phyloP scores from a whole-genome alignment of 352 stramenopile species.

The Globisporangium cystogenes region DNA sequence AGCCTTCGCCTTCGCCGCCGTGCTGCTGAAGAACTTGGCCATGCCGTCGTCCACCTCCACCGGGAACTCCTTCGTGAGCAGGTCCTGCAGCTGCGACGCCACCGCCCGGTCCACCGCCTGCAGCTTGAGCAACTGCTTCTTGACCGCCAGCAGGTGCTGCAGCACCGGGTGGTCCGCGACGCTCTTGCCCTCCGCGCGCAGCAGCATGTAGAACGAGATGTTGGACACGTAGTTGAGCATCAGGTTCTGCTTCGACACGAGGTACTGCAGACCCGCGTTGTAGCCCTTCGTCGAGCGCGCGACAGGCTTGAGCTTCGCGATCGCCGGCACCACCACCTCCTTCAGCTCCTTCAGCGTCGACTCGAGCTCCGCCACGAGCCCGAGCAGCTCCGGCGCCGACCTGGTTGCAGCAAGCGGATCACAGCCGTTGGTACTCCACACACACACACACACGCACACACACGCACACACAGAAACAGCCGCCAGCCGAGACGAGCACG shows the following conservation, averaged over 20 bases:
- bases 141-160: constrained; percentile 64
- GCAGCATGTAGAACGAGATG: constrained; percentile 84
- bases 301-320: constrained; percentile 67
- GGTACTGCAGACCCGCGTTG: constrained; percentile 66
- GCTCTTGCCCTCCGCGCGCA: constrained; percentile 75
- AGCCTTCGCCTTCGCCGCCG: constrained; percentile 5
- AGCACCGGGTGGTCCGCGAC: constrained; percentile 76
- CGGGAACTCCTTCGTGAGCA: constrained; percentile 64
- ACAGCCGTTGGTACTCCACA: background rate
- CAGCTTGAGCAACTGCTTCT: constrained; percentile 72
- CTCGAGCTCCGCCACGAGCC: constrained; percentile 63
- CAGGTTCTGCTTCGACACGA: constrained; percentile 76
- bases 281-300: constrained; percentile 45
- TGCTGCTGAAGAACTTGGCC: constrained; percentile 59
- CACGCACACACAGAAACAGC: no score
- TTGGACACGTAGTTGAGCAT: constrained; percentile 83
- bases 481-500: background rate
- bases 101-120: constrained; percentile 47
- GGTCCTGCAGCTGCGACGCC: constrained; percentile 50
- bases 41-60: constrained; percentile 49
- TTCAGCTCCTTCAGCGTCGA: constrained; percentile 58
- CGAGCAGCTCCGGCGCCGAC: constrained; percentile 66
- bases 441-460: background rate
- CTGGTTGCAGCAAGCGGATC: constrained; percentile 8
- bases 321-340: constrained; percentile 57